Evolutionary conservation across 495 filamentous ascomycete genomes (phyloP), one percentile per base, ranked within the genome.

Genomic region (Bacidia gigantensis): DNA sequence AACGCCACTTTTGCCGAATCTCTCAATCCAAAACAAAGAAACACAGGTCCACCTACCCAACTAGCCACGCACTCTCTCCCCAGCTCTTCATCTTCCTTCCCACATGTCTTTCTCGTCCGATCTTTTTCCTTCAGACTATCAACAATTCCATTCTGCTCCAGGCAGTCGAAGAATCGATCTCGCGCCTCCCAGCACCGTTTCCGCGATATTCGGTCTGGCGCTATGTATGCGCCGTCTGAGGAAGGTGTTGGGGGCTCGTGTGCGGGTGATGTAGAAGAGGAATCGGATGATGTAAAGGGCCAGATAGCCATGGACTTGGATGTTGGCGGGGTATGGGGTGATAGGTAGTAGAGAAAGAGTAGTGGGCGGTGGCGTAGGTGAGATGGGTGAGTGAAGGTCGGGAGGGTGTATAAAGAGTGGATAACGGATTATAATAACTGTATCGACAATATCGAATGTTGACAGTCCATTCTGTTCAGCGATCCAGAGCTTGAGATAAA

Each of bases 161-260:
- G 71, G 58, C 92, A 98, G 23, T 69, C 65, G 66, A 92, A 97
- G 71, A 89, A 98, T 29, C 60, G 62, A 65, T 98, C 92, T 24
- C 92, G 78, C 14, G 83, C 81, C 46, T 83, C 83, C 83, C 86
- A 98, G 77, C 92, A 98, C 43, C 73, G 70, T 44, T 80, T 72
- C 52, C 92, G 81, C 60, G 87, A 82, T 46, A 72, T 73, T 50
- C 90, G 82, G 54, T 83, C 80, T 1, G 92, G 92, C 1, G 85
- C 82, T 54, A 83, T 78, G 62, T 76, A 78, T 55, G 80, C 79
- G 49, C 76, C 76, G 64, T 79, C 78, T 54, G 73, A 64, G 58
- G 64, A 53, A 49, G 61, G 46, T 41, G 63, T 62, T 25, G 60
- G 54, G 58, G 63, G 49, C 25, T 56, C 7, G 32, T 18, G 52